phyloP scores from a whole-genome alignment of 164 flowering plant genomes.

The Berberis vulgaris region DNA sequence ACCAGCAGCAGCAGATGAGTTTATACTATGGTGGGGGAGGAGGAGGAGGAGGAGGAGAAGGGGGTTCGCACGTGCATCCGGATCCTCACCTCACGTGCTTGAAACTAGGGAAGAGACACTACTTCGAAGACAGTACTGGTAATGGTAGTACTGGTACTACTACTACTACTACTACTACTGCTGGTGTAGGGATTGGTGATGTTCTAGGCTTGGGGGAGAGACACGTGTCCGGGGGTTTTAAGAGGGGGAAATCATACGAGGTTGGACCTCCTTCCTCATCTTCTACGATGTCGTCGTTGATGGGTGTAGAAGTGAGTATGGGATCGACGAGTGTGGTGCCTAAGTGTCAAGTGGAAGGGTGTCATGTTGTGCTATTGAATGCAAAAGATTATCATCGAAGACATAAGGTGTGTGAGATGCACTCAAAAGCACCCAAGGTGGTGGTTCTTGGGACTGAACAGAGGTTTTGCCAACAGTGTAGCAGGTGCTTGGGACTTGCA shows the following conservation, averaged over 20 bases:
- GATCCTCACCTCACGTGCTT: slow-evolving; percentile 57
- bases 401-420: slow-evolving; percentile 75
- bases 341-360: slow-evolving; percentile 73
- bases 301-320: slow-evolving; percentile 1
- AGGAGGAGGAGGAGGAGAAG: background rate
- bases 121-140: slow-evolving; percentile 35
- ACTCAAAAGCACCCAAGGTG: slow-evolving; percentile 67
- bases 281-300: background rate
- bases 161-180: too few species aligned
- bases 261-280: slow-evolving; percentile 5
- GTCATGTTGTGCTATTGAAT: slow-evolving; percentile 35
- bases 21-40: slow-evolving; percentile 4
- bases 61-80: slow-evolving; percentile 14
- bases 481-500: slow-evolving; percentile 32
- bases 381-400: slow-evolving; percentile 69
- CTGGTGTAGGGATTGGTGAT: background rate
- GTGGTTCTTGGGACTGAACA: slow-evolving; percentile 51
- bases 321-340: slow-evolving; percentile 18
- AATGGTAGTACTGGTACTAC: too few species aligned
- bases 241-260: slow-evolving; percentile 21
- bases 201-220: slow-evolving; percentile 10
- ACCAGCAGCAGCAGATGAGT: slow-evolving; percentile 1
- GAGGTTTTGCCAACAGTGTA: slow-evolving; percentile 80
- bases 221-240: slow-evolving; percentile 16
- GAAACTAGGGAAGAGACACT: slow-evolving; percentile 61